Evolutionary conservation across 495 filamentous ascomycete species (phyloP).

Genomic region (Penicillium manginii): DNA sequence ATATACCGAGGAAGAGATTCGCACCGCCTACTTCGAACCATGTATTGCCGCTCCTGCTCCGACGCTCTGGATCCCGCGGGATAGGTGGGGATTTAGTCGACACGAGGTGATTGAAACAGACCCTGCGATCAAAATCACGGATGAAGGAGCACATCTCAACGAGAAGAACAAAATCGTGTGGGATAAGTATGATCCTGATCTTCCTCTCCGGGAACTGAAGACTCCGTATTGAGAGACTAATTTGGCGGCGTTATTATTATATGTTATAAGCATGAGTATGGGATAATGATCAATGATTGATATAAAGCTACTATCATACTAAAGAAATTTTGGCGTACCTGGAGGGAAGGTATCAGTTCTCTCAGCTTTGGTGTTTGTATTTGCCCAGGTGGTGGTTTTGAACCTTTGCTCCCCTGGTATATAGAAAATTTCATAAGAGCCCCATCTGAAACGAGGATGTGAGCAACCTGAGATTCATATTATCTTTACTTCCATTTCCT

Average conservation of each 20-base stretch:
- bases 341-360: background rate
- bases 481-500: no score
- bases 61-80: constrained; percentile 70
- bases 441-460: no score
- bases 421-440: no score
- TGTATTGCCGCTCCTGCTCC: constrained; percentile 63
- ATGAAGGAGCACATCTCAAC: constrained; percentile 67
- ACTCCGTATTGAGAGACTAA: constrained; percentile 36
- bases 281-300: background rate
- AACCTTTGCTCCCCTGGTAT: no score
- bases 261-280: constrained; percentile 1
- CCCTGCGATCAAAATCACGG: constrained; percentile 57
- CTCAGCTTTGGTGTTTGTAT: background rate
- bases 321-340: background rate
- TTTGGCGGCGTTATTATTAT: background rate
- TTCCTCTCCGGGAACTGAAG: constrained; percentile 46
- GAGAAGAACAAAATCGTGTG: constrained; percentile 64
- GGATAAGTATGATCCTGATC: constrained; percentile 51
- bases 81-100: constrained; percentile 64
- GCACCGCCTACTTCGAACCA: constrained; percentile 68
- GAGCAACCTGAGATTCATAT: no score
- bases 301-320: background rate
- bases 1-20: constrained; percentile 59
- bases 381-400: no score
- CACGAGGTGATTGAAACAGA: constrained; percentile 65